Conservation (phyloP, 805 yeast genomes). For the Yamadazyma phyllophila region DNA sequence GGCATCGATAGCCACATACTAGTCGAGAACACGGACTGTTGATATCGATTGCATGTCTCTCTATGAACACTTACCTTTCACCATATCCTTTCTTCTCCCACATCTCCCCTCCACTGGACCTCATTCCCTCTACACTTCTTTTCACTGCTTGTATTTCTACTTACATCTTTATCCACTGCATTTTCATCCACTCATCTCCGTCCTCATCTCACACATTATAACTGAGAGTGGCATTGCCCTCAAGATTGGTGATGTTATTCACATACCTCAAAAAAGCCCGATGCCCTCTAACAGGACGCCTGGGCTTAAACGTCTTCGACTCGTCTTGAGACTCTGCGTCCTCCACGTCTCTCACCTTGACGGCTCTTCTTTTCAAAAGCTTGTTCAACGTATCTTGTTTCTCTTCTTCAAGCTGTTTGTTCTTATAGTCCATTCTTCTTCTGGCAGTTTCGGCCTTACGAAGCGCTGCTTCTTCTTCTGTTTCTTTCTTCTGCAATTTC, state of each 20-base stretch:
- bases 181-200: too few relatives aligned
- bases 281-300: constrained; percentile 46
- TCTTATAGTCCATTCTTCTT: constrained; percentile 79
- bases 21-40: too few relatives aligned
- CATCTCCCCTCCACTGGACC: too few relatives aligned
- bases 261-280: constrained; percentile 45
- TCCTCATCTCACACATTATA: neutral
- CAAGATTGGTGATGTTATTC: constrained; percentile 1
- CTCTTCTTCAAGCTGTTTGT: constrained; percentile 84
- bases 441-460: constrained; percentile 86
- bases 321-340: constrained; percentile 28
- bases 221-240: neutral
- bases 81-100: too few relatives aligned
- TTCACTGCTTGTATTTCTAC: too few relatives aligned
- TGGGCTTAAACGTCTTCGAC: constrained; percentile 25
- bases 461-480: constrained; percentile 81
- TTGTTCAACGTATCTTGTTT: constrained; percentile 89
- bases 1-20: too few relatives aligned
- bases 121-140: too few relatives aligned
- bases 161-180: too few relatives aligned
- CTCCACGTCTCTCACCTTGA: constrained; percentile 52
- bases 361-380: constrained; percentile 79
- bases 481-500: constrained; percentile 44
- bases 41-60: too few relatives aligned
- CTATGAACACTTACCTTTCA: too few relatives aligned